Evolutionary conservation across 2,329 filamentous ascomycete species (phyloP), one percentile per base, ranked within the genome.

Genomic region (Didymella pomorum): DNA sequence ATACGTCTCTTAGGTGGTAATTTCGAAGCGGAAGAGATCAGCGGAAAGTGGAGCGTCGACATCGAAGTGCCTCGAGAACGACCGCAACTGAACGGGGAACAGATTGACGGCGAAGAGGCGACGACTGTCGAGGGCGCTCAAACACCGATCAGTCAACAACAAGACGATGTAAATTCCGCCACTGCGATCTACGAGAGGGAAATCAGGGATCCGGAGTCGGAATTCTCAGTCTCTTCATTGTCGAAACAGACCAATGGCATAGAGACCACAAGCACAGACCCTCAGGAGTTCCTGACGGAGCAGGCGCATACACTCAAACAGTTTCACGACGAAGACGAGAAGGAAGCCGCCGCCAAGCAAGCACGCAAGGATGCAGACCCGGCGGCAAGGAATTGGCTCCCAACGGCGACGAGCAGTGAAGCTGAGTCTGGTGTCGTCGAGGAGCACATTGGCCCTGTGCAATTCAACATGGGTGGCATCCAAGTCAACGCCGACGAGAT

Each of bases 381-480:
- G 0, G 62, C 64, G 2, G 64, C 68, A 21, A 47, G 71, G 11
- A 62, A 65, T 0, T 72, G 54, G 43, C 47, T 56, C 1, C 33
- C 51, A 10, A 46, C 56, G 23, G 25, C n/a, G 3, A 35, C 50
- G 20, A 29, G 39, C n/a, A 35, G 62, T 10, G 72, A 75, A 0
- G 73, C 74, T 21, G 64, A 61, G 9, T 75, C 74, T 39, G 73
- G 75, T n/a, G 72, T 79, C 11, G 76, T 79, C 4, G 76, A 79
- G 53, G 75, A 78, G 58, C 93, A 96, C 69, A 96, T 97, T 70
- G 93, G 93, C 0, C 93, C 93, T 0, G 93, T 97, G 64, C 93
- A 97, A 73, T 97, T 98, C 80, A 99, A 99, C 75, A 95, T 99
- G 85, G 95, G 95, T 41, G 95, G 95, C 52, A 97, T 99, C 63